Evolutionary conservation across 805 yeast species (phyloP).

Genomic region (Saccharomycopsis babjevae): DNA sequence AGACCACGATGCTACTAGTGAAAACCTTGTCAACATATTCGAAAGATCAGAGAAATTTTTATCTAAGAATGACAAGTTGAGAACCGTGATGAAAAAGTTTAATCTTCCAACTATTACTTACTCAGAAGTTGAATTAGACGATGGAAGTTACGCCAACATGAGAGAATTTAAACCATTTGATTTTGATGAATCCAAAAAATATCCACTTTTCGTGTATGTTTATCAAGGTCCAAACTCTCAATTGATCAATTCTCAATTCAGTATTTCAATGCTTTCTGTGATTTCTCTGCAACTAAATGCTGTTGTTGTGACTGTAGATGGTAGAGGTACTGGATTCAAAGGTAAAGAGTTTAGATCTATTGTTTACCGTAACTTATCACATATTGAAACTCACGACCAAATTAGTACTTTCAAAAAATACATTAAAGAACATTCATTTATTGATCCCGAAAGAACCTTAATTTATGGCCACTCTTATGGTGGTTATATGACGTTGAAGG

Average conservation of each 20-base stretch:
- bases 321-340: constrained; percentile 90
- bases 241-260: constrained; percentile 52
- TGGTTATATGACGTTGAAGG: constrained; percentile 66
- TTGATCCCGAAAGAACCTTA: constrained; percentile 48
- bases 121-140: constrained; percentile 41
- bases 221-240: constrained; percentile 98
- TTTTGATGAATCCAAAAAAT: constrained; percentile 43
- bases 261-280: constrained; percentile 60
- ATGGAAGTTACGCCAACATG: constrained; percentile 45
- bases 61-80: constrained; percentile 38
- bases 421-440: constrained; percentile 31
- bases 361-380: constrained; percentile 76
- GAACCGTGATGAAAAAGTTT: constrained; percentile 31
- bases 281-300: constrained; percentile 71
- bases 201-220: constrained; percentile 79
- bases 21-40: constrained; percentile 12
- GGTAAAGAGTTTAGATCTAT: constrained; percentile 67
- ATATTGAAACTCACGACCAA: constrained; percentile 78
- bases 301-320: constrained; percentile 90
- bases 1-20: constrained; percentile 20
- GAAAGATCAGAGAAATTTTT: constrained; percentile 29
- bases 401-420: constrained; percentile 73
- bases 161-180: constrained; percentile 69
- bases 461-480: constrained; percentile 91
- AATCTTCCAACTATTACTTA: constrained; percentile 47